Base-by-base conservation (phyloP, 2,329 filamentous ascomycete species). In the Aspergillus brunneoviolaceus region DNA sequence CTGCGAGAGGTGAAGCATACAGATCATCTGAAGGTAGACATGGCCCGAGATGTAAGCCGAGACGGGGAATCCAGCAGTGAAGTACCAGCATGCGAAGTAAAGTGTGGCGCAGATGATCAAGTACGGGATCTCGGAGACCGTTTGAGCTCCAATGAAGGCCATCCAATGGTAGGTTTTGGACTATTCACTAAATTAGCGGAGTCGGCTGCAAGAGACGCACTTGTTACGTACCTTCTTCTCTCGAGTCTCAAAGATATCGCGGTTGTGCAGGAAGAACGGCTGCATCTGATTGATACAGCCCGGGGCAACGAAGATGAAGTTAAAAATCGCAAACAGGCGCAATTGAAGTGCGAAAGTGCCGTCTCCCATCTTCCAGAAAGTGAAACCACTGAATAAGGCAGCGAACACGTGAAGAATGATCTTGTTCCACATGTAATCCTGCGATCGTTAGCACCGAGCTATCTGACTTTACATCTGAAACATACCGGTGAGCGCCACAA, bases 231-330 rank as follows among this genome's bases (percentile, higher is more conserved):
- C 72, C 67, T 86, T 86, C 67, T 84, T 85, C 74, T 87, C 85
- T 16, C 84, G 79, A 0, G 80, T 77, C 66, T 87, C 84, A 58
- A 84, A 87, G 50, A 87, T 83, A 63, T 85, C 81, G 1, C 84
- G 79, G 23, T 81, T 80, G 33, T 82, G 77, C 63, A 86, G 77
- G 68, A 87, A 87, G 31, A 86, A 77, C 0, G 84, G 84, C 69
- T 86, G 84, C 45, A 86, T 78, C 68, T 87, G 84, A 25, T 82
- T 81, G 65, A 87, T 78, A 51, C 85, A 81, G 58, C 84, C 83
- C 0, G 84, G 84, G 0, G 84, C 82, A 48, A 87, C 83, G 62
- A 87, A 87, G 60, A 86, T 84, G 71, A 87, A 87, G 68, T 86
- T 85, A 77, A 87, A 87, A 51, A 87, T 76, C 10, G 84, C 83